Conservation (phyloP, 257 asterid genomes). For the Orobanche coerulescens region DNA sequence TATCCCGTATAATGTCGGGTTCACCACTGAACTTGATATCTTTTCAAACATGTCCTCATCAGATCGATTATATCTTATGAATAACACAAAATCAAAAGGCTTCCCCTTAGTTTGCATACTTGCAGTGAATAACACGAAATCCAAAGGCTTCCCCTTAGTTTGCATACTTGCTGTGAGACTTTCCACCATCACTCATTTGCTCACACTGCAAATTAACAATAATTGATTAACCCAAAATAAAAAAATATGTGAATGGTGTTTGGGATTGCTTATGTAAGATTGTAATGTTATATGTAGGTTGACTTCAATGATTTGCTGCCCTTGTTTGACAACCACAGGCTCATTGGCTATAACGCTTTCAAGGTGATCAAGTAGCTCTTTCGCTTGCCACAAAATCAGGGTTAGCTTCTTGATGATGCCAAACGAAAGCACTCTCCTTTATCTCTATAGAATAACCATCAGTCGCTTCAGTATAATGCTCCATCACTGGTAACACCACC, state of each 20-base stretch:
- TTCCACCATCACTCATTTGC: slow-evolving; percentile 78
- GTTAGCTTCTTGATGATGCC: slow-evolving; percentile 95
- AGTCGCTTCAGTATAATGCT: slow-evolving; percentile 69
- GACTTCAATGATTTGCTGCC: too few relatives aligned
- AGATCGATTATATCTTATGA: slow-evolving; percentile 83
- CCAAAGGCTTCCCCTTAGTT: slow-evolving; percentile 37
- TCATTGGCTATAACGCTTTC: slow-evolving; percentile 83
- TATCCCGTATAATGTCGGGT: slow-evolving; percentile 28
- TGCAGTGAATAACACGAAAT: too few relatives aligned
- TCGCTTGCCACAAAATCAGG: slow-evolving; percentile 82
- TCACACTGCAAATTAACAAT: too few relatives aligned
- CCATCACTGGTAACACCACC: slow-evolving; percentile 66
- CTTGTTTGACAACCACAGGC: slow-evolving; percentile 68
- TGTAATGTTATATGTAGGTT: too few relatives aligned
- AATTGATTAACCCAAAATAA: too few relatives aligned
- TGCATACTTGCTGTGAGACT: slow-evolving; percentile 44
- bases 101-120: too few relatives aligned
- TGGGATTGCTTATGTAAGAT: too few relatives aligned
- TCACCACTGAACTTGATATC: slow-evolving; percentile 34
- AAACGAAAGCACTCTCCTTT: slow-evolving; percentile 79
- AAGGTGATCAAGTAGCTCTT: slow-evolving; percentile 81
- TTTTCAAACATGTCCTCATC: slow-evolving; percentile 95
- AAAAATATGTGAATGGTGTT: too few relatives aligned
- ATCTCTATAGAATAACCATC: slow-evolving; percentile 80
- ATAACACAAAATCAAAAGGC: too few relatives aligned